Conservation (phyloP, 129 eudicot genomes). For the Gnaphalium uliginosum region DNA sequence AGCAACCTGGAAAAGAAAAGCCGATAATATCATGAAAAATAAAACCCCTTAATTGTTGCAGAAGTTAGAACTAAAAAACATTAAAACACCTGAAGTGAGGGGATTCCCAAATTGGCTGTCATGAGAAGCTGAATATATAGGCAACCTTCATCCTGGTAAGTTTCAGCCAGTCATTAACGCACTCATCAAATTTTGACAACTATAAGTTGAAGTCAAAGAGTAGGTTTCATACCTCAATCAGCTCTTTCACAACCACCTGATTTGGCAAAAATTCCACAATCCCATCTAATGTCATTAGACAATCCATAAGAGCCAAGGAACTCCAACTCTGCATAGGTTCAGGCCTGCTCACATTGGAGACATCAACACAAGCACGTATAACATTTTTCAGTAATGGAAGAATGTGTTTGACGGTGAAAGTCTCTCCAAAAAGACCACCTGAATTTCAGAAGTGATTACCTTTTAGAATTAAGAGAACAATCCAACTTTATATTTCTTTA, state of each 20-base stretch:
- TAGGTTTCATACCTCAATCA: constrained; percentile 62
- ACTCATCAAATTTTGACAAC: neutral
- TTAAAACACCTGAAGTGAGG: constrained; percentile 66
- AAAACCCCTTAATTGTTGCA: neutral
- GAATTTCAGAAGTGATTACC: constrained; percentile 27
- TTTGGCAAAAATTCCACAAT: constrained; percentile 51
- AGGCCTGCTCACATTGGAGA: constrained; percentile 54
- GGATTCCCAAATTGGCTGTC: constrained; percentile 61
- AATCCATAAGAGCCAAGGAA: constrained; percentile 76
- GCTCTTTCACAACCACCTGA: constrained; percentile 78
- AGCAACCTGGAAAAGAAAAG: constrained; percentile 58
- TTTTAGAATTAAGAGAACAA: constrained; percentile 21
- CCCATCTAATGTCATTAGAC: constrained; percentile 73
- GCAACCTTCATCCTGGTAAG: constrained; percentile 67
- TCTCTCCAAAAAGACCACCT: constrained; percentile 93
- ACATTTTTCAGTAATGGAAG: constrained; percentile 74
- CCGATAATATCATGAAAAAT: neutral
- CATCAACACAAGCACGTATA: constrained; percentile 61
- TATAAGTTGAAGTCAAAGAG: neutral
- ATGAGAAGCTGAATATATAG: constrained; percentile 70
- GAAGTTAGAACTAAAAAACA: constrained; percentile 19
- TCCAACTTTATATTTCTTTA: neutral
- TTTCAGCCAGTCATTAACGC: constrained; percentile 10
- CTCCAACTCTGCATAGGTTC: constrained; percentile 92
- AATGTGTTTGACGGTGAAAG: constrained; percentile 68